A percentile compares a stretch with the other conserved stretches of the same genome.
phyloP scores from a whole-genome alignment of 116 monocot genomes.

The Iris pallida region DNA sequence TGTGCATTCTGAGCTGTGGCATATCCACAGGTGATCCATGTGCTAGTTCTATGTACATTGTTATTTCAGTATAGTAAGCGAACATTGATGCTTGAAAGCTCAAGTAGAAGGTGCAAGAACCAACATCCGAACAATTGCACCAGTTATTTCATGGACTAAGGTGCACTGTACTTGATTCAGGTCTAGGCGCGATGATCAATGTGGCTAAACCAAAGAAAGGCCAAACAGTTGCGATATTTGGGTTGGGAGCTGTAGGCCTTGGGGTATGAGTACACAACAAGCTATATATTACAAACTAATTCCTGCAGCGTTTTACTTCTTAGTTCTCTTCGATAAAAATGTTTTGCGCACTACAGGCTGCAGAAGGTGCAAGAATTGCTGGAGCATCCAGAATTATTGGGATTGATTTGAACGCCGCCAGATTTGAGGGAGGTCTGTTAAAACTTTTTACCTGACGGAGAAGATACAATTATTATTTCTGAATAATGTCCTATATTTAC shows the following conservation, averaged over 20 bases:
- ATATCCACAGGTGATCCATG: slow-evolving; percentile 42
- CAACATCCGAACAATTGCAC: background rate
- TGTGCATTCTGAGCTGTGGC: slow-evolving; percentile 57
- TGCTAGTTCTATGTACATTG: background rate
- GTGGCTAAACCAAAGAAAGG: slow-evolving; percentile 47
- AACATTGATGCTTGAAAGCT: background rate
- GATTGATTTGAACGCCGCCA: slow-evolving; percentile 29
- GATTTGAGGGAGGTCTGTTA: slow-evolving; percentile 34
- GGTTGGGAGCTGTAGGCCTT: slow-evolving; percentile 47
- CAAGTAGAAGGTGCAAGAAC: background rate
- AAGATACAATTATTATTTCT: background rate
- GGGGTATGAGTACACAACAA: slow-evolving; percentile 16
- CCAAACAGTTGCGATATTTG: slow-evolving; percentile 35
- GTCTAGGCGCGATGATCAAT: slow-evolving; percentile 38
- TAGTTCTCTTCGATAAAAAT: background rate
- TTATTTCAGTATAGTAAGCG: background rate
- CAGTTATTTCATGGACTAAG: background rate
- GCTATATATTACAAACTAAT: background rate
- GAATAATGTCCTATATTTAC: background rate
- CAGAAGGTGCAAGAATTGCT: slow-evolving; percentile 43
- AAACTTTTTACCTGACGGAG: background rate
- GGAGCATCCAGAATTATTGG: slow-evolving; percentile 49
- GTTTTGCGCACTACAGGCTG: slow-evolving; percentile 25
- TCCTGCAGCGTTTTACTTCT: background rate
- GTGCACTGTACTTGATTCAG: slow-evolving; percentile 5